These are phyloP conservation scores for Neoboletus magnificus DNA, from an alignment of 768 basidiomycete genomes.

Conservation along the genomic window DNA sequence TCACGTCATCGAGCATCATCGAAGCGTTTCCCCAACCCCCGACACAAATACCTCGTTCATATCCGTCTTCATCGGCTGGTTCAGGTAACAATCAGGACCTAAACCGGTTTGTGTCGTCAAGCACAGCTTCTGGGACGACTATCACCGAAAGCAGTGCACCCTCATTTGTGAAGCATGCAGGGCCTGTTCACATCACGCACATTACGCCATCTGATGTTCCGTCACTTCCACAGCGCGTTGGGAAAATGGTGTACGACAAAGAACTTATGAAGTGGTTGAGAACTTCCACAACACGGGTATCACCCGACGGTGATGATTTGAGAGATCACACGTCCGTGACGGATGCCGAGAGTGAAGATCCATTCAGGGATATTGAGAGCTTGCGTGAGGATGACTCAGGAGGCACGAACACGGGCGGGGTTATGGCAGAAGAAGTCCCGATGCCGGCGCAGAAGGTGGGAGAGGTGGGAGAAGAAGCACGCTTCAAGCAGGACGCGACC, in stretches of 20 bases:
- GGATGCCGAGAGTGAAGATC: constrained; percentile 72
- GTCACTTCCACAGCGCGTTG: constrained; percentile 69
- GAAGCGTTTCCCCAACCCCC: constrained; percentile 33
- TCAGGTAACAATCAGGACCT: constrained; percentile 64
- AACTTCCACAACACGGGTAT: constrained; percentile 42
- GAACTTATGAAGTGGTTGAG: constrained; percentile 85
- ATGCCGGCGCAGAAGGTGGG: constrained; percentile 14
- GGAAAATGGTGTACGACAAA: constrained; percentile 85
- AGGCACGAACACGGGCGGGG: constrained; percentile 15
- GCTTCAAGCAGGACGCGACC: constrained; percentile 21
- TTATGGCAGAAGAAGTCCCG: neutral
- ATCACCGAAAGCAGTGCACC: constrained; percentile 68
- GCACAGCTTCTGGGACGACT: constrained; percentile 75
- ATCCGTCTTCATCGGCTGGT: constrained; percentile 53
- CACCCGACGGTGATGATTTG: constrained; percentile 29
- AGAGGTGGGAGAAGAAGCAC: constrained; percentile 12
- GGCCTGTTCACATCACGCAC: constrained; percentile 72
- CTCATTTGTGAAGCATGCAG: constrained; percentile 82
- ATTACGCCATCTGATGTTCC: constrained; percentile 82
- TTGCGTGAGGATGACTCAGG: constrained; percentile 59
- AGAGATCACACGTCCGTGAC: constrained; percentile 30
- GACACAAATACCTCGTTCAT: constrained; percentile 30
- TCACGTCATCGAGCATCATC: constrained; percentile 28
- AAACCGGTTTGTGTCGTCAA: constrained; percentile 87
- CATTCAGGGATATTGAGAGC: constrained; percentile 90